Evolutionary conservation across 202 grass and related monocot species (phyloP).

Genomic region (Brachypodium distachyon): DNA sequence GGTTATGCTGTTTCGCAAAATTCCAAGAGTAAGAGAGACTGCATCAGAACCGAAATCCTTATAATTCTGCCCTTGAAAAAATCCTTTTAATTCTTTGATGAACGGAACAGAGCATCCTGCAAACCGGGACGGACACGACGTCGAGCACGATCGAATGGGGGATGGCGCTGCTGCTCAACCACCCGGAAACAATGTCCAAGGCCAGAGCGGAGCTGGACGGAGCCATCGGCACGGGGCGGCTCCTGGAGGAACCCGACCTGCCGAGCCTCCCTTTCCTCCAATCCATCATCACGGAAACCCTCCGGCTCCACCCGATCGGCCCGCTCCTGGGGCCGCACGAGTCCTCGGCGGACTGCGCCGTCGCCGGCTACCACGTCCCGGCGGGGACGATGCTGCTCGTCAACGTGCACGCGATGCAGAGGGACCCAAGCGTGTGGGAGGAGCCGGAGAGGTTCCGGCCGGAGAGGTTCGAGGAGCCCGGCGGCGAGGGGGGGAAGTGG

Average conservation of each 20-base stretch:
- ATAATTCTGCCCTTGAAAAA: no score
- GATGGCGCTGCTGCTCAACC: slow-evolving; percentile 33
- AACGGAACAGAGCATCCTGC: slow-evolving; percentile 35
- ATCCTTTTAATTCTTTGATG: no score
- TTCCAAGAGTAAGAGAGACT: no score
- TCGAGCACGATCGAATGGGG: slow-evolving; percentile 36
- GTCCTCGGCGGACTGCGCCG: slow-evolving; percentile 2
- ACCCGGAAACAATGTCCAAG: neutral
- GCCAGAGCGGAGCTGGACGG: slow-evolving; percentile 10
- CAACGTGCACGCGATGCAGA: slow-evolving; percentile 26
- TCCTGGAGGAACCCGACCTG: slow-evolving; percentile 29
- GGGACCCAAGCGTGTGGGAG: neutral
- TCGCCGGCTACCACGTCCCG: slow-evolving; percentile 18
- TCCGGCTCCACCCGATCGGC: slow-evolving; percentile 23
- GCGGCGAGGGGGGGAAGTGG: neutral
- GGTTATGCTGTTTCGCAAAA: neutral
- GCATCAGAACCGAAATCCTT: no score
- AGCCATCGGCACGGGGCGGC: neutral
- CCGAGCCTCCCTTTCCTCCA: slow-evolving; percentile 35
- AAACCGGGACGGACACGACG: slow-evolving; percentile 26
- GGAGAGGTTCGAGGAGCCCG: slow-evolving; percentile 24
- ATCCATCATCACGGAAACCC: slow-evolving; percentile 34
- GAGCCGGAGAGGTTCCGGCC: slow-evolving; percentile 6
- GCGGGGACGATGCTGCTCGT: slow-evolving; percentile 28
- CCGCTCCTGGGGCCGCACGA: slow-evolving; percentile 35